These are phyloP conservation scores for Leptographium procerum DNA, from an alignment of 2,329 filamentous ascomycete species.

Conservation along the genomic window DNA sequence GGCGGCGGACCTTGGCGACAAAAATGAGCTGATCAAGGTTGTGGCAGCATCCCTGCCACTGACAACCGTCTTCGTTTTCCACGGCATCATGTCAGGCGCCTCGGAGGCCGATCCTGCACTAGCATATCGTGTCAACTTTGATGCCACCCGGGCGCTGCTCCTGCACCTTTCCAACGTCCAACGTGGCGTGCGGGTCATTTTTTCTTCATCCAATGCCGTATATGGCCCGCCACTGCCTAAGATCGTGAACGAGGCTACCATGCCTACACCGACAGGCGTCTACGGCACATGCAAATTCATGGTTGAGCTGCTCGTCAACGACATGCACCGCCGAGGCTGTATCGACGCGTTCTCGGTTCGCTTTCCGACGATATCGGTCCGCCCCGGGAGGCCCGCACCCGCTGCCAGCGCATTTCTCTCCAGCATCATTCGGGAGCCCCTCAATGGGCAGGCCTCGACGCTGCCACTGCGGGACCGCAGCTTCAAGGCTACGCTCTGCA, in stretches of 20 bases:
- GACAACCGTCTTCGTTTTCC: conserved; percentile 47
- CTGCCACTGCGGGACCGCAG: conserved; percentile 38
- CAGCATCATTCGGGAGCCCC: conserved; percentile 53
- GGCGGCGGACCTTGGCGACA: conserved; percentile 35
- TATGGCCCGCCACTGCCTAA: conserved; percentile 46
- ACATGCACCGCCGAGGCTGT: conserved; percentile 47
- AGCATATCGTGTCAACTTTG: conserved; percentile 48
- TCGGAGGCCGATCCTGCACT: conserved; percentile 50
- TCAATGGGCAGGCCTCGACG: conserved; percentile 40
- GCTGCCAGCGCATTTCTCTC: conserved; percentile 54
- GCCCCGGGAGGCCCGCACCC: conserved; percentile 46
- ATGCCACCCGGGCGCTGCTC: conserved; percentile 43
- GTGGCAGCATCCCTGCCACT: conserved; percentile 33
- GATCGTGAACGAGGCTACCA: conserved; percentile 36
- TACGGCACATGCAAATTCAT: conserved; percentile 55
- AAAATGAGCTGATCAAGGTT: conserved; percentile 24
- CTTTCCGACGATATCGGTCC: conserved; percentile 50
- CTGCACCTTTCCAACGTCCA: conserved; percentile 32
- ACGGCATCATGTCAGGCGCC: conserved; percentile 57
- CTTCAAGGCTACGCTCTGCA: conserved; percentile 43
- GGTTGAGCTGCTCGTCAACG: conserved; percentile 50
- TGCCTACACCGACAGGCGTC: conserved; percentile 48
- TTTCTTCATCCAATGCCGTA: conserved; percentile 51
- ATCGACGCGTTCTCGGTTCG: conserved; percentile 47
- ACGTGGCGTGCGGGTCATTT: conserved; percentile 46